phyloP scores from a whole-genome alignment of 257 asterid genomes.

The Nemophila menziesii region DNA sequence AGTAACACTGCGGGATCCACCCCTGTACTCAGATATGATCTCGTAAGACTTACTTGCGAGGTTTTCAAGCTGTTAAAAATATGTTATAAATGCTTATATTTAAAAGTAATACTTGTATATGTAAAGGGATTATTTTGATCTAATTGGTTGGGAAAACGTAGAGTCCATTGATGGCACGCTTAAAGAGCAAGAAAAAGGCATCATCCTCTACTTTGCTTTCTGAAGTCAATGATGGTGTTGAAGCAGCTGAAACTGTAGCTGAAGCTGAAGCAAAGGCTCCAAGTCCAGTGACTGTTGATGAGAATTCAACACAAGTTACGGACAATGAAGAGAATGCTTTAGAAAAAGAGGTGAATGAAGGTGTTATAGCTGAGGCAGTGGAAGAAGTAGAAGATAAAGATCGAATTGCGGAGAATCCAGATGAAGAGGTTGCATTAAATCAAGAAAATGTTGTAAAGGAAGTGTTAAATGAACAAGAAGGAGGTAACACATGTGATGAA shows the following conservation, averaged over 20 bases:
- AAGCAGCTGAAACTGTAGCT: not conserved
- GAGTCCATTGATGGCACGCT: not conserved
- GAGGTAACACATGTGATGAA: not conserved
- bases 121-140: not conserved
- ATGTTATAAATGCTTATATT: too few species aligned
- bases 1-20: too few species aligned
- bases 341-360: not conserved
- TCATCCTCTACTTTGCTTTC: not conserved
- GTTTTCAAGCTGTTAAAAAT: not conserved
- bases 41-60: not conserved
- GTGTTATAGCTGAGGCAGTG: constrained; percentile 1
- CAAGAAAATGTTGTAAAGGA: not conserved
- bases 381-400: not conserved
- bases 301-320: not conserved
- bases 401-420: not conserved
- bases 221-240: not conserved
- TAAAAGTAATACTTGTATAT: too few species aligned
- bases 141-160: not conserved
- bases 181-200: not conserved
- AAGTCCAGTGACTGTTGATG: not conserved
- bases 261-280: not conserved
- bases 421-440: too few species aligned
- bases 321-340: constrained; percentile 1
- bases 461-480: not conserved
- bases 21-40: not conserved